Base-by-base conservation (phyloP, 31 red algal genomes). In the Porphyra umbilicalis region DNA sequence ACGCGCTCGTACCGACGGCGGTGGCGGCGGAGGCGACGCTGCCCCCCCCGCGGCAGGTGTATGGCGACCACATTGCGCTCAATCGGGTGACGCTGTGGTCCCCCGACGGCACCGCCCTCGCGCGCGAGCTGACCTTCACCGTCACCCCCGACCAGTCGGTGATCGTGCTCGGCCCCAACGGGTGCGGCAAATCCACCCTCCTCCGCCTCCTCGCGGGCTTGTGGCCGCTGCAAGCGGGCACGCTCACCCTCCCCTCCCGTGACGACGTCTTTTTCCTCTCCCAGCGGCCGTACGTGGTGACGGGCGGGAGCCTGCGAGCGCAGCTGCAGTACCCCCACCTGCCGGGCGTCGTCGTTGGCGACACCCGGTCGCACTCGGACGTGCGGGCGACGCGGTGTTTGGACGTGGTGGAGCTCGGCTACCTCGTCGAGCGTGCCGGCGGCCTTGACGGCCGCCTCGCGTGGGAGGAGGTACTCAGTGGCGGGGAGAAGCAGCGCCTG, bases 241-340 rank as follows among this genome's bases (percentile, higher is more conserved):
- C 85, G 9, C 84, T 95, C 44, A 87, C 85, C 35, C 77, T 91
- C 6, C 93, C 93, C 20, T 86, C 89, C 14, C 82, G 93, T 30
- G 85, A 85, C 39, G 86, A 90, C 30, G 85, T 95, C 15, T 95
- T 91, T 38, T 95, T 91, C 74, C 80, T 95, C 76, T 95, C 93
- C 7, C 97, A 99, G 77, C 77, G 88, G 75, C 93, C 97, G 29
- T 99, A 99, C 82, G 88, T 94, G 77, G 88, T 90, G 78, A 83
- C 86, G 33, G 76, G 78, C 34, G 97, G 97, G n/a, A 89, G 42
- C 39, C 71, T 99, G 39, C 83, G 87, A 32, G 91, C 96, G 38
- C 94, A 99, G 76, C 82, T 99, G 75, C 87, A 94, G 83, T 99
- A 99, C 77, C 97, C 97, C 77, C 39, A 79, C 37, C 77, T 90